Percentiles rank a stretch among this genome's conserved stretches.
phyloP scores from a whole-genome alignment of 1,284 basidiomycete species.

The Ceratobasidium sp. region DNA sequence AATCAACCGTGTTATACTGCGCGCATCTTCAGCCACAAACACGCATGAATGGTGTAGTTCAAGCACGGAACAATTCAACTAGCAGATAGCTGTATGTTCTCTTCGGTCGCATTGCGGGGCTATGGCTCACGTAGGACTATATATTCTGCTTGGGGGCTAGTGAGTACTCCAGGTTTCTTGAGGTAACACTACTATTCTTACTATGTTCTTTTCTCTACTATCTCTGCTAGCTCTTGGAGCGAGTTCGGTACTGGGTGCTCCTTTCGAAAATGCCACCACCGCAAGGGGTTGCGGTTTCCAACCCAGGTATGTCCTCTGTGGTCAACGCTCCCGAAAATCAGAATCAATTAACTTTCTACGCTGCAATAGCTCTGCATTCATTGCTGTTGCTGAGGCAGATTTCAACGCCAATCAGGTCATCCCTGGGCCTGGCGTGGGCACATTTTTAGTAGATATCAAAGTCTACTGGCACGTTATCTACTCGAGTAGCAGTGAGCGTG shows the following conservation, averaged over 20 bases:
- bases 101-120: too few species aligned
- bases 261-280: slow-evolving; percentile 6
- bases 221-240: slow-evolving; percentile 14
- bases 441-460: slow-evolving; percentile 1
- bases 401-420: slow-evolving; percentile 5
- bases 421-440: background rate
- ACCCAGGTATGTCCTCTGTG: background rate
- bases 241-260: slow-evolving; percentile 7
- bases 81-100: too few species aligned
- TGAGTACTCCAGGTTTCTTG: background rate
- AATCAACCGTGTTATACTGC: background rate
- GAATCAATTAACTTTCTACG: background rate
- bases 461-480: slow-evolving; percentile 45
- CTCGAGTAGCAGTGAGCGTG: background rate
- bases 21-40: background rate
- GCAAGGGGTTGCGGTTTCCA: slow-evolving; percentile 1
- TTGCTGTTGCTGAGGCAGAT: slow-evolving; percentile 13
- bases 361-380: background rate
- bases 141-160: slow-evolving; percentile 1
- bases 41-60: slow-evolving; percentile 1
- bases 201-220: slow-evolving; percentile 7
- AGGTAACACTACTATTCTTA: background rate
- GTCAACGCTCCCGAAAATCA: background rate
- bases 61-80: background rate
- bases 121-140: background rate